Percentiles rank a stretch among this genome's conserved stretches.
Conservation (phyloP, 345 rosid species). For the Citrus cavaleriei region DNA sequence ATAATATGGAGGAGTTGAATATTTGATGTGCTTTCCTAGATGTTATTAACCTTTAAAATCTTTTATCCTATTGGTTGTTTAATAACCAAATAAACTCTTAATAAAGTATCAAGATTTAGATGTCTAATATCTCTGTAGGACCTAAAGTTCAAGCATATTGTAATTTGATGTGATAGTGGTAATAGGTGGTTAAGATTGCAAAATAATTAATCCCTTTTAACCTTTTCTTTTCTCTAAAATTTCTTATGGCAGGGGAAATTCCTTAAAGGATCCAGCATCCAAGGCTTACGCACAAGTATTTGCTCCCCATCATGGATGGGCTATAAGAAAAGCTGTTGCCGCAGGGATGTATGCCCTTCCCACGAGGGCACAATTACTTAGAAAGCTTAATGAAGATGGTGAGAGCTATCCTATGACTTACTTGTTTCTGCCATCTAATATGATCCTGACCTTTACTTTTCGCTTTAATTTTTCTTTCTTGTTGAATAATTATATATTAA, state of each 20-base stretch:
- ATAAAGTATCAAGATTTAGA: background rate
- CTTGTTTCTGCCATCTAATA: slow-evolving; percentile 18
- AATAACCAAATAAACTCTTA: background rate
- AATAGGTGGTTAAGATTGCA: background rate
- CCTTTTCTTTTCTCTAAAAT: background rate
- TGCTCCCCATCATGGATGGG: slow-evolving; percentile 97
- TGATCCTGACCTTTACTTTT: background rate
- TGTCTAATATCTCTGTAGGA: background rate
- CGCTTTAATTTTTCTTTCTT: background rate
- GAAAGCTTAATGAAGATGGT: slow-evolving; percentile 87
- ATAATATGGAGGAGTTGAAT: background rate
- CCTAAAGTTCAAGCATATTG: slow-evolving; percentile 4
- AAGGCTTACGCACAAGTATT: slow-evolving; percentile 89
- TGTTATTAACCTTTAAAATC: background rate
- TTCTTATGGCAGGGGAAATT: slow-evolving; percentile 57
- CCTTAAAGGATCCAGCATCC: slow-evolving; percentile 81
- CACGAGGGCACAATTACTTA: slow-evolving; percentile 68
- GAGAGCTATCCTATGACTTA: slow-evolving; percentile 22
- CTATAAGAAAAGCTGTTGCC: slow-evolving; percentile 82
- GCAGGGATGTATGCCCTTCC: slow-evolving; percentile 98
- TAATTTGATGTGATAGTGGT: slow-evolving; percentile 3
- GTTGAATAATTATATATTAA: background rate
- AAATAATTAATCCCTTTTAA: background rate
- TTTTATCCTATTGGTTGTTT: background rate
- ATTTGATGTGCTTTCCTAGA: background rate